Base-by-base conservation (phyloP, 2,329 filamentous ascomycete species). In the Fusarium sp. region DNA sequence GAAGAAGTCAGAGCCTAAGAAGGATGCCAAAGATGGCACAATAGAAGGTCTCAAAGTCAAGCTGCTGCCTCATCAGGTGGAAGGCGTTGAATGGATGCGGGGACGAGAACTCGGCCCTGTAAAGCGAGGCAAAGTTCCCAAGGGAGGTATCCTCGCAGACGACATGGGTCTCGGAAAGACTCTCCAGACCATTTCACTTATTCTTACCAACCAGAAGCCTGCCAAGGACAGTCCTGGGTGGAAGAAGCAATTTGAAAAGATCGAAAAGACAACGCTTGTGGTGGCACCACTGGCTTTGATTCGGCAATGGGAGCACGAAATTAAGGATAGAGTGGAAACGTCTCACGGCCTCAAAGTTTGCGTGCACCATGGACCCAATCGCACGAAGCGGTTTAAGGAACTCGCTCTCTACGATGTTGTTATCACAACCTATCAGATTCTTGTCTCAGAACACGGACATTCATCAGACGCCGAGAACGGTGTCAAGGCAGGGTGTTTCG, bases 131-230 rank as follows among this genome's bases (percentile, higher is more conserved):
- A 87, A 82, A 64, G 86, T 96, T 11, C 94, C 95, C 28, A 96
- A 96, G 72, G 96, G 96, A 34, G 96, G 96, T 19, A 97, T 99
- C 66, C 85, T 99, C 34, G 96, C 96, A 19, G 96, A 99, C 74
- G 96, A 99, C 76, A 96, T 98, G 95, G 95, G 95, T 69, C 83
- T 98, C 15, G 96, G 96, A 59, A 99, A 99, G 83, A 99, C 96
- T 1, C 86, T 99, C 15, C 96, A 99, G 79, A 93, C 94, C 2
- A 92, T 99, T 57, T 90, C 95, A 2, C 84, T 98, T 30, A 91
- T 99, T 40, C 84, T 99, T 36, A 91, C 86, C 55, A 97, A 98
- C 73, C 87, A 88, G 19, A 93, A 91, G 72, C 89, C 91, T 4
- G 58, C 69, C 6, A 84, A 86, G 42, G 84, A 86, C 17, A 82